Evolutionary conservation across 176 grass and related monocot genomes (phyloP).

Genomic region (Paspalum notatum): DNA sequence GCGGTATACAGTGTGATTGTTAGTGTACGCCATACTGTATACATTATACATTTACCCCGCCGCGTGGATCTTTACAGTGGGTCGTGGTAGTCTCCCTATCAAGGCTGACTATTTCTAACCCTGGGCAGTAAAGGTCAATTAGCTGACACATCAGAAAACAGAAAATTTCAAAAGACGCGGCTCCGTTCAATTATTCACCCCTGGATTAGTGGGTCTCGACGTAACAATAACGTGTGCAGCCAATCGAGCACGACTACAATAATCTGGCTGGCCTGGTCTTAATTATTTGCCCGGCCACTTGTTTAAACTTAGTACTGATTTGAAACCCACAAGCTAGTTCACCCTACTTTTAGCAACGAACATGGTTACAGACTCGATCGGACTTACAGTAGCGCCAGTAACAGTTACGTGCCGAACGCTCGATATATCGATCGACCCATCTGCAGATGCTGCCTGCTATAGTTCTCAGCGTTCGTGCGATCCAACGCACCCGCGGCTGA

Average conservation of each 20-base stretch:
- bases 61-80: neutral
- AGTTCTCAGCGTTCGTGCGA: neutral
- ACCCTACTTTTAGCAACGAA: neutral
- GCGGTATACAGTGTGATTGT: no score
- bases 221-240: neutral
- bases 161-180: conserved; percentile 9
- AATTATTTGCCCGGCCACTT: neutral
- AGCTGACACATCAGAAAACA: neutral
- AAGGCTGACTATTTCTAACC: neutral
- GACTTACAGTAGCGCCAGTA: no score
- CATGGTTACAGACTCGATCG: neutral
- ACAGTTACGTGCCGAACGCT: neutral
- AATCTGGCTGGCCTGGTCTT: neutral
- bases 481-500: neutral
- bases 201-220: conserved; percentile 7
- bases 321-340: neutral
- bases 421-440: neutral
- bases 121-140: neutral
- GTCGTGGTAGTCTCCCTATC: neutral
- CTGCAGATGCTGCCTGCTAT: neutral
- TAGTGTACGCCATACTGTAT: neutral
- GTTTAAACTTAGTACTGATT: neutral
- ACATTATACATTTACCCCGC: no score
- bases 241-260: neutral
- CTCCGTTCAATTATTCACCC: neutral